A percentile compares a stretch with the other conserved stretches of the same genome.
Conservation (phyloP, 2,329 filamentous ascomycete species). For the Calonectria crousiana region DNA sequence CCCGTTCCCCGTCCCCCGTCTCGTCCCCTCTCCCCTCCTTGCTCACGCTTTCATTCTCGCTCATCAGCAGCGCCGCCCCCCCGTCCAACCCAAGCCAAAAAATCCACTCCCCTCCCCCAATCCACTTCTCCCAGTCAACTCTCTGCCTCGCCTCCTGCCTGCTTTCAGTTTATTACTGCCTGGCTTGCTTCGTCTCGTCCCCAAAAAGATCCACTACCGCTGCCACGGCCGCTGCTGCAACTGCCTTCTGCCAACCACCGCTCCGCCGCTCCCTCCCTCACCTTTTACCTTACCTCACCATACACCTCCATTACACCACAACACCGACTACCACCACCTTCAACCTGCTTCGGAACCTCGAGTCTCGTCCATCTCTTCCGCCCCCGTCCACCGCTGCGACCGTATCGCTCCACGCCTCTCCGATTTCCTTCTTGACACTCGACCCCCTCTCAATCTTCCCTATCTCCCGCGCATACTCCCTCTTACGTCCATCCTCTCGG, state of each 20-base stretch:
- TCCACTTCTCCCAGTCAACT: constrained; percentile 18
- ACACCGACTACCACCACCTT: constrained; percentile 14
- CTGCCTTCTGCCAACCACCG: constrained; percentile 26
- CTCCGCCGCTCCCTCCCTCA: constrained; percentile 25
- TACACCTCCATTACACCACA: constrained; percentile 24
- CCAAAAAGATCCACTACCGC: constrained; percentile 23
- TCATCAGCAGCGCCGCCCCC: constrained; percentile 1
- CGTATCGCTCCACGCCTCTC: constrained; percentile 28
- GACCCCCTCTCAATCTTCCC: constrained; percentile 17
- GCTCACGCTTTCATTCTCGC: constrained; percentile 3
- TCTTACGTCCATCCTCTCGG: constrained; percentile 39
- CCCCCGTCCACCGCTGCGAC: background rate
- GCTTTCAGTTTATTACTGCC: constrained; percentile 22
- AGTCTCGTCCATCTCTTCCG: constrained; percentile 15
- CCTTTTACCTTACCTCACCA: constrained; percentile 25
- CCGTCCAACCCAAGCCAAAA: constrained; percentile 17
- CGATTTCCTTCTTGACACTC: constrained; percentile 31
- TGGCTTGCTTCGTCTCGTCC: constrained; percentile 19
- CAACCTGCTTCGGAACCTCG: background rate
- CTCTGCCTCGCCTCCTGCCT: constrained; percentile 21
- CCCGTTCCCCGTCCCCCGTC: background rate
- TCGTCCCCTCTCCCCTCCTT: background rate
- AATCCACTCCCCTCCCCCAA: constrained; percentile 17
- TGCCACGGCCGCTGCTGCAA: constrained; percentile 22
- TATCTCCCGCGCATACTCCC: constrained; percentile 35